Conservation (phyloP, 2,329 filamentous ascomycete species). For the Xylariales sp. region DNA sequence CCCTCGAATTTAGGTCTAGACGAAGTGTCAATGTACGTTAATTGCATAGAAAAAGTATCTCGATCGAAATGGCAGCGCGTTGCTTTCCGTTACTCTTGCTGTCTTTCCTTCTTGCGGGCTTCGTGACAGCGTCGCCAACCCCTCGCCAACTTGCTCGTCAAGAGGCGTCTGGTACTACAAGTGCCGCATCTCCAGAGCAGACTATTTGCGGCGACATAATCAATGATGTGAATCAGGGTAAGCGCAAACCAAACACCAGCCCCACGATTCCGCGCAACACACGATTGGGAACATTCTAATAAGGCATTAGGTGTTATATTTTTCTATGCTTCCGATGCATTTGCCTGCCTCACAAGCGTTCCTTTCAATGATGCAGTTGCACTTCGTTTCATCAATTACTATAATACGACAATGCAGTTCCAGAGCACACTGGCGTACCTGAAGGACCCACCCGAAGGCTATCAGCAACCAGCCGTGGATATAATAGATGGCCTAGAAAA, state of each 20-base stretch:
- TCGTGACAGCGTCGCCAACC: not conserved
- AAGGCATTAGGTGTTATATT: not conserved
- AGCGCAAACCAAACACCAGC: not conserved
- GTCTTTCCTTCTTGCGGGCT: not conserved
- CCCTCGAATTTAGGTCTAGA: too few relatives aligned
- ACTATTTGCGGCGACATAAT: conserved; percentile 1
- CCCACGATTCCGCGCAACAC: not conserved
- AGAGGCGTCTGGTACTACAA: not conserved
- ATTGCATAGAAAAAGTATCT: not conserved
- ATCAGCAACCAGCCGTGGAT: conserved; percentile 34
- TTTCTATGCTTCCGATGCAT: conserved; percentile 23
- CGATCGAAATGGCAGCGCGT: not conserved
- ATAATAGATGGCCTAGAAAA: conserved; percentile 23
- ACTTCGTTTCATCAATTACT: conserved; percentile 37
- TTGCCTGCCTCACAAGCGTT: conserved; percentile 37
- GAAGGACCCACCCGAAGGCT: conserved; percentile 32
- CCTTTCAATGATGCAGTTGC: conserved; percentile 41
- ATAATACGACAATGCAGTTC: conserved; percentile 38
- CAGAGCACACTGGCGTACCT: conserved; percentile 38
- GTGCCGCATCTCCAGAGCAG: too few relatives aligned
- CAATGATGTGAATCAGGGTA: not conserved
- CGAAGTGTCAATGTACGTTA: too few relatives aligned
- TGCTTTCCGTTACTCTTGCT: not conserved
- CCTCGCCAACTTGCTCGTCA: not conserved
- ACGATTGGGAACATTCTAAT: too few relatives aligned